A percentile compares a stretch with the other conserved stretches of the same genome.
Evolutionary conservation across 805 yeast species (phyloP).

Genomic region (Phaffomyces antillensis): DNA sequence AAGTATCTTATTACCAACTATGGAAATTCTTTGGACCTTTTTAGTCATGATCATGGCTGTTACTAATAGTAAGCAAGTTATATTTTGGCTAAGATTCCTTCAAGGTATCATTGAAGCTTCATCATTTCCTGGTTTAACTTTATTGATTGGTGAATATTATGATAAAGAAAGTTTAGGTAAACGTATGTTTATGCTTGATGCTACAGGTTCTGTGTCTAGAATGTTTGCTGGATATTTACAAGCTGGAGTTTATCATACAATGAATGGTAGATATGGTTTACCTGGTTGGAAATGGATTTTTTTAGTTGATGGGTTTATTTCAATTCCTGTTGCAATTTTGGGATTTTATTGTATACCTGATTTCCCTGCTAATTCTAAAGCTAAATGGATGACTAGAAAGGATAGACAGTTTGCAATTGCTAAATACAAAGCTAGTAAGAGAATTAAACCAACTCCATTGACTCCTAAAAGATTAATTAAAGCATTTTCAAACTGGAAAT

Average conservation of each 20-base stretch:
- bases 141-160: constrained; percentile 9
- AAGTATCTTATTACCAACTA: constrained; percentile 5
- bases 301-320: constrained; percentile 39
- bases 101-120: constrained; percentile 11
- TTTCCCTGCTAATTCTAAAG: constrained; percentile 20
- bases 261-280: constrained; percentile 32
- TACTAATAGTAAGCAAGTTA: constrained; percentile 1
- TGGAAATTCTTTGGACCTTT: constrained; percentile 10
- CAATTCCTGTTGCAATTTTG: constrained; percentile 41
- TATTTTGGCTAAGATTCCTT: constrained; percentile 7
- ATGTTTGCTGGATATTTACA: constrained; percentile 33
- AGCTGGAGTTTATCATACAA: constrained; percentile 32
- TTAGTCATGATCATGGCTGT: constrained; percentile 7
- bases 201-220: constrained; percentile 5
- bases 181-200: constrained; percentile 10
- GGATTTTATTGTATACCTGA: constrained; percentile 40
- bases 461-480: neutral
- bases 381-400: constrained; percentile 2
- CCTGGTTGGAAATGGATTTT: constrained; percentile 46
- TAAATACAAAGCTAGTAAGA: neutral
- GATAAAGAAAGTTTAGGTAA: constrained; percentile 5
- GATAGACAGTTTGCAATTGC: constrained; percentile 5
- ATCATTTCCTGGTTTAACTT: constrained; percentile 8
- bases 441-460: neutral
- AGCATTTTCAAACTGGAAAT: neutral